Evolutionary conservation across 352 stramenopile species (phyloP).

Genomic region (Nothophytophthora sp.): DNA sequence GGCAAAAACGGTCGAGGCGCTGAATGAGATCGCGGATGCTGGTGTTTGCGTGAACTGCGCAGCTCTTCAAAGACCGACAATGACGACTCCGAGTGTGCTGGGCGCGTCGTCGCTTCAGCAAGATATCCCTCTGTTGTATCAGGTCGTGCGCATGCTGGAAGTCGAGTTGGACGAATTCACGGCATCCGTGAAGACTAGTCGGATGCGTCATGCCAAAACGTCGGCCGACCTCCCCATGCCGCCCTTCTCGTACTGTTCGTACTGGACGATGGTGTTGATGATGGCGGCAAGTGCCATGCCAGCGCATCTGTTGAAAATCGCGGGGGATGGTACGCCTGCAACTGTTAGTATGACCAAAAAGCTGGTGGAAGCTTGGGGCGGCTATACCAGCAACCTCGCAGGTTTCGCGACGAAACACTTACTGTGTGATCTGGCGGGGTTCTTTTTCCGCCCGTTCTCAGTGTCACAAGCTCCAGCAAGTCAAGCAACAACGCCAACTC

Average conservation of each 20-base stretch:
- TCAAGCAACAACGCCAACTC: conserved; percentile 2
- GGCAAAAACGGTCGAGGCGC: conserved; percentile 48
- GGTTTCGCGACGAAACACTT: conserved; percentile 53
- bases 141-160: conserved; percentile 54
- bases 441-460: conserved; percentile 62
- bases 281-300: conserved; percentile 54
- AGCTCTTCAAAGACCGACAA: conserved; percentile 19
- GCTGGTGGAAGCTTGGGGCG: conserved; percentile 57
- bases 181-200: conserved; percentile 67
- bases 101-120: conserved; percentile 52
- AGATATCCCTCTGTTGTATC: conserved; percentile 65
- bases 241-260: conserved; percentile 69
- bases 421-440: conserved; percentile 59
- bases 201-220: conserved; percentile 45
- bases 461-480: conserved; percentile 16
- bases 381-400: conserved; percentile 57
- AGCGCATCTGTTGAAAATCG: conserved; percentile 57
- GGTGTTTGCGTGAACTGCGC: conserved; percentile 60
- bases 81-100: neutral
- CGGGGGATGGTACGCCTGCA: conserved; percentile 29
- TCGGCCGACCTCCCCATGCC: conserved; percentile 19
- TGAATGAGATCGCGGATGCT: conserved; percentile 53
- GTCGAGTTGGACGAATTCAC: conserved; percentile 57
- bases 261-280: conserved; percentile 67
- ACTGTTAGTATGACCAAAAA: conserved; percentile 28